Base-by-base conservation (phyloP, 495 filamentous ascomycete genomes). In the Penicillium robsamsonii region DNA sequence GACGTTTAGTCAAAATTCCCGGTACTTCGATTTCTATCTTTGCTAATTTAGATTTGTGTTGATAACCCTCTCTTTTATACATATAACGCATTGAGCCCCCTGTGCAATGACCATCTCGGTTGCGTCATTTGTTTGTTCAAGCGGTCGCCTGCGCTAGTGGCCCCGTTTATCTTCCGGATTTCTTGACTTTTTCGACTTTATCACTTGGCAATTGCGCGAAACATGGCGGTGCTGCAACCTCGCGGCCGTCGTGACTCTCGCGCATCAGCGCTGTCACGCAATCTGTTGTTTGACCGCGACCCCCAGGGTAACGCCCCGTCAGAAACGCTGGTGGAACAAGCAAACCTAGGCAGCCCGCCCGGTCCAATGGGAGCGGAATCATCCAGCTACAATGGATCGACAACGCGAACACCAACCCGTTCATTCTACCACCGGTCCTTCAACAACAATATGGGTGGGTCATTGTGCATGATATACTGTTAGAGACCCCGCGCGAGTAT, bases 351-450 rank as follows among this genome's bases (percentile, higher is more conserved):
- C 55, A 73, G 64, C 57, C 64, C 69, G 27, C 67, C 72, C 27
- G 63, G 65, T 17, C 58, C 60, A n/a, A 55, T 61, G 31, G 68
- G 68, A 9, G 45, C 66, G 4, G 76, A 79, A 13, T 66, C 79
- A 6, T 70, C 72, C 9, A 68, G 67, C 48, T 64, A 70, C 58
- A 65, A 67, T 40, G 70, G 67, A 18, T 63, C 71, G 46, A 79
- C 75, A 48, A 79, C 87, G 58, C 78, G 86, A 63, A 87, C 88
- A 35, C 88, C 89, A 7, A 84, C 83, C 40, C 81, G 91, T 51
- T 93, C 90, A 5, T 94, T 89, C 59, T 85, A 89, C 52, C 89
- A 92, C 57, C 83, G 88, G 31, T 86, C 89, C 5, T 79, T 87
- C 38, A 82, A 87, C 59, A 83, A 81, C 30, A 66, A 80, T 56